Evolutionary conservation across 345 rosid species (phyloP), one percentile per base, ranked within the genome.

Genomic region (Gynandropsis gynandra): DNA sequence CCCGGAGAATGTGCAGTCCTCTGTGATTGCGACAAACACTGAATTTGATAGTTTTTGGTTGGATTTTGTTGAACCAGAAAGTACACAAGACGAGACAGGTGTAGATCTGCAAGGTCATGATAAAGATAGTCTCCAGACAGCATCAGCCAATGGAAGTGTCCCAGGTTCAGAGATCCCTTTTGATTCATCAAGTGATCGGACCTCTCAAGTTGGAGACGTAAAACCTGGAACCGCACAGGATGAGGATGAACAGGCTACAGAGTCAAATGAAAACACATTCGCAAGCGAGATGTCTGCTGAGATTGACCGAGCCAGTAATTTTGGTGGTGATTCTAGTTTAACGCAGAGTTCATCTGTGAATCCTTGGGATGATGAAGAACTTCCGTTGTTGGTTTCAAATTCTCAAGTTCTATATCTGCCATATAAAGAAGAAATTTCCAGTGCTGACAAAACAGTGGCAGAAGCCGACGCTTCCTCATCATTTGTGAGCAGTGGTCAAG

Each of bases 351-450:
- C 67, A 35, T 78, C 85, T 24, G 71, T 56, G 58, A 77, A 81
- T 73, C 70, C 76, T 52, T 71, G 78, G 76, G 65, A 54, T 1
- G 83, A 85, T 43, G 92, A 83, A 20, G 87, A 83, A 67, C 78
- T 64, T 42, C 92, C 89, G 19, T 54, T 69, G 54, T 60, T 63
- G 68, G 84, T 80, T 54, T 73, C 66, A 67, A 78, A 77, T 62
- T 78, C 92, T 13, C 77, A 78, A 64, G 74, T 93, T 69, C 64
- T 85, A 40, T 62, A 85, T 65, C 85, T 88, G 71, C 95, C 95
- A 5, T 88, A 76, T 65, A 68, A 72, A 66, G 95, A 81, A 66
- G 85, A 80, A 52, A 63, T 61, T 58, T 53, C 64, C 27, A 46
- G 39, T 50, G 33, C 52, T 8, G 66, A 47, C 24, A 74, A 69